These are phyloP conservation scores for Coniochaeta hoffmannii DNA, from an alignment of 2,329 filamentous ascomycete genomes.

Conservation along the genomic window DNA sequence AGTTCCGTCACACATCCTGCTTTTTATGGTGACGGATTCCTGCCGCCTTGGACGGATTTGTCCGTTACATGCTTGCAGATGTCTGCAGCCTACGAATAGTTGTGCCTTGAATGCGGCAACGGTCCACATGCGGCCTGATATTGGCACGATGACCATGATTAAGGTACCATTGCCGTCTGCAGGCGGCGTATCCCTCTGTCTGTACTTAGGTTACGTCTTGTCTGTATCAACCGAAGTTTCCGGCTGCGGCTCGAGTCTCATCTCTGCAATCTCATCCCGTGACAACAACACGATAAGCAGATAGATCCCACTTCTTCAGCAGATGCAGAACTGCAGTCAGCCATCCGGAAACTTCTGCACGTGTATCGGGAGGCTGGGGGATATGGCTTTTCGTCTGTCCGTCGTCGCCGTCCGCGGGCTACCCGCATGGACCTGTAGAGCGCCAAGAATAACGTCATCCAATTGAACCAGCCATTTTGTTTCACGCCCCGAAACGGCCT, in stretches of 20 bases:
- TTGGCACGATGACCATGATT: not conserved
- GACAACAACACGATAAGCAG: not conserved
- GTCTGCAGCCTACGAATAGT: not conserved
- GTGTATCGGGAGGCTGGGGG: constrained; percentile 1
- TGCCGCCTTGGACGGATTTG: not conserved
- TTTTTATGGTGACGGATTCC: not conserved
- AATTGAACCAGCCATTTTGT: constrained; percentile 1
- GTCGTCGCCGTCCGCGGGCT: not conserved
- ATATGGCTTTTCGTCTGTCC: not conserved
- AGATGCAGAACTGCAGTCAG: not conserved
- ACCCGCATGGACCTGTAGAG: not conserved
- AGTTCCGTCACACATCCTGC: not conserved
- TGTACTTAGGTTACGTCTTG: not conserved
- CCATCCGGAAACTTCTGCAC: not conserved
- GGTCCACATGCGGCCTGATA: not conserved
- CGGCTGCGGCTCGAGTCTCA: not conserved
- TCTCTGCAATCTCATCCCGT: not conserved
- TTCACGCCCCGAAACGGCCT: not conserved
- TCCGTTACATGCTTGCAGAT: not conserved
- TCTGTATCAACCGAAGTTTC: not conserved
- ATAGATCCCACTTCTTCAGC: not conserved
- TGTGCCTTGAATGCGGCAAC: not conserved
- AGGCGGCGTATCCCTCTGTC: no score
- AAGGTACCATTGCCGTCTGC: not conserved
- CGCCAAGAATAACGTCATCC: constrained; percentile 1